Conservation (phyloP, 2,329 filamentous ascomycete species). For the Colletotrichum spinosum region DNA sequence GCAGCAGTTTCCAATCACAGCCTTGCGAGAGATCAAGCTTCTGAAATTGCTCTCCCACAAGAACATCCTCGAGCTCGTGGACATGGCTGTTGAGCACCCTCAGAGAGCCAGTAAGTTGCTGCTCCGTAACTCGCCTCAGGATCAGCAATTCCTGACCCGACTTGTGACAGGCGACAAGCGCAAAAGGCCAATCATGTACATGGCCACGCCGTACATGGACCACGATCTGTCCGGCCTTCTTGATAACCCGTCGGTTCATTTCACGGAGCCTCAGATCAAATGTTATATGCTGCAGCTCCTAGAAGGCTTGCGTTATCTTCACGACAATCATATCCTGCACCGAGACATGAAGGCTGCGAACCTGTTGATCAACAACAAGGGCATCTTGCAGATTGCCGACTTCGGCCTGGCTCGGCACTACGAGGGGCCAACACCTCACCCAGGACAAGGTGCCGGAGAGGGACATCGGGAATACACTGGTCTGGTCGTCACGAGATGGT, state of each 20-base stretch:
- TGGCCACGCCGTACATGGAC: slow-evolving; percentile 99
- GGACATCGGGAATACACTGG: slow-evolving; percentile 93
- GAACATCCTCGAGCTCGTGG: slow-evolving; percentile 88
- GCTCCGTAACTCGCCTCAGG: slow-evolving; percentile 11
- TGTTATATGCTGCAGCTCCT: slow-evolving; percentile 97
- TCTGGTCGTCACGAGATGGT: slow-evolving; percentile 98
- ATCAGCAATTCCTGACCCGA: slow-evolving; percentile 41
- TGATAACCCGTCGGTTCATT: slow-evolving; percentile 90
- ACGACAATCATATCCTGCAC: slow-evolving; percentile 90
- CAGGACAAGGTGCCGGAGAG: slow-evolving; percentile 84
- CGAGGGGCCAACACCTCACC: slow-evolving; percentile 82
- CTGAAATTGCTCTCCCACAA: slow-evolving; percentile 93
- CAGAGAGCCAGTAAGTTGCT: slow-evolving; percentile 67
- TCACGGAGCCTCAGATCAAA: slow-evolving; percentile 93
- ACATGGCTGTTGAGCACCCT: slow-evolving; percentile 92
- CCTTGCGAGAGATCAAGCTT: slow-evolving; percentile 96
- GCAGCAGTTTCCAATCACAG: slow-evolving; percentile 90
- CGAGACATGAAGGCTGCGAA: slow-evolving; percentile 99
- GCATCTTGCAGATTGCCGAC: slow-evolving; percentile 95
- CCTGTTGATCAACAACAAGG: slow-evolving; percentile 92
- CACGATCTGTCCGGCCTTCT: slow-evolving; percentile 97
- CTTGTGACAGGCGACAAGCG: slow-evolving; percentile 73
- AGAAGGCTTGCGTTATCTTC: slow-evolving; percentile 89
- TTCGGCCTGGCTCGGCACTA: slow-evolving; percentile 96
- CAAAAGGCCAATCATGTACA: slow-evolving; percentile 91